Conservation (phyloP, 371 early-diverging fungal genomes). For the Mucor saturninus region DNA sequence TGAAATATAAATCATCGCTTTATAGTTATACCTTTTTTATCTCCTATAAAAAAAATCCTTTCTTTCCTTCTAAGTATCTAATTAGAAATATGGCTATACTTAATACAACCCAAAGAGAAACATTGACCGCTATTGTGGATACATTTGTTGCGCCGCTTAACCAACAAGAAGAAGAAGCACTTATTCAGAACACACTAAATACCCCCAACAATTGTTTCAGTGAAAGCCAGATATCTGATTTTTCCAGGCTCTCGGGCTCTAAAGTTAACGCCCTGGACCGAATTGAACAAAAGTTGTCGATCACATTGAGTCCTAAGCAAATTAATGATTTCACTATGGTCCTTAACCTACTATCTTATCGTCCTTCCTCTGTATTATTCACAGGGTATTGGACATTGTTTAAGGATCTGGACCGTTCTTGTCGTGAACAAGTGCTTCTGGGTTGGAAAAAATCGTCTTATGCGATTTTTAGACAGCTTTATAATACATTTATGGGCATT, state of each 20-base stretch:
- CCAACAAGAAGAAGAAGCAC: constrained; percentile 28
- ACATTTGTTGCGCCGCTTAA: constrained; percentile 44
- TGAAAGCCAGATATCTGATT: constrained; percentile 1
- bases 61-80: no score
- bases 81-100: no score
- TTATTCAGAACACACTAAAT: constrained; percentile 12
- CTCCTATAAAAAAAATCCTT: no score
- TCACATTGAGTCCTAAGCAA: background rate
- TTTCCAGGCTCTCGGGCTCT: constrained; percentile 1
- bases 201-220: background rate
- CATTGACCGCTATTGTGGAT: constrained; percentile 43
- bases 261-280: background rate
- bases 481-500: constrained; percentile 5
- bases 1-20: no score
- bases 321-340: background rate
- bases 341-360: background rate
- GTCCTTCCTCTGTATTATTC: constrained; percentile 5
- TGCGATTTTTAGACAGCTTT: background rate
- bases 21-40: no score
- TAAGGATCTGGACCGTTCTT: background rate
- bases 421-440: constrained; percentile 8
- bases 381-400: constrained; percentile 11
- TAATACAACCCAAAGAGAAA: constrained; percentile 17
- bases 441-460: constrained; percentile 18
- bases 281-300: constrained; percentile 3